A percentile compares a stretch with the other conserved stretches of the same genome.
phyloP scores from a whole-genome alignment of 306 rosid genomes.

The Astragalus glycyphyllos region DNA sequence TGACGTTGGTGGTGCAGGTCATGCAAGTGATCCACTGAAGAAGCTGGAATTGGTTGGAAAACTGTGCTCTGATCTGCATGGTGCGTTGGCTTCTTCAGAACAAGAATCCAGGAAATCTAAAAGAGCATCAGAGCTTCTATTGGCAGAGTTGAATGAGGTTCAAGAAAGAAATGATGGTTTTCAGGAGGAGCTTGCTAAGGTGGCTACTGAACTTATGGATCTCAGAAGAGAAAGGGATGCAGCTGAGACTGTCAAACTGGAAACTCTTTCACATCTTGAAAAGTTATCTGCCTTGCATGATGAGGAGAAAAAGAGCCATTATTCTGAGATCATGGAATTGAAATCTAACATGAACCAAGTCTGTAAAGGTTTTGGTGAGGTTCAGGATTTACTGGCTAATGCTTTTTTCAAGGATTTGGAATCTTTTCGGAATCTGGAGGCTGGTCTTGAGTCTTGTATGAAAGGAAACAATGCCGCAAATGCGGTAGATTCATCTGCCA shows the following conservation, averaged over 20 bases:
- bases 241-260: conserved; percentile 71
- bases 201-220: conserved; percentile 63
- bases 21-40: conserved; percentile 63
- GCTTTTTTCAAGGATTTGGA: conserved; percentile 64
- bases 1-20: conserved; percentile 61
- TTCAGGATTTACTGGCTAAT: conserved; percentile 55
- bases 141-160: conserved; percentile 93
- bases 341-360: conserved; percentile 71
- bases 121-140: conserved; percentile 90
- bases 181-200: conserved; percentile 83
- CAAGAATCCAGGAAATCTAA: conserved; percentile 82
- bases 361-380: conserved; percentile 65
- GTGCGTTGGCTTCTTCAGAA: conserved; percentile 62
- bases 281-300: conserved; percentile 60
- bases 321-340: conserved; percentile 64
- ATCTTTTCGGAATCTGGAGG: conserved; percentile 63
- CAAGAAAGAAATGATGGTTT: conserved; percentile 96
- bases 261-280: conserved; percentile 71
- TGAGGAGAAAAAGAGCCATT: conserved; percentile 60
- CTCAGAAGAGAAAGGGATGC: conserved; percentile 69
- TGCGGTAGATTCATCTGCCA: conserved; percentile 50
- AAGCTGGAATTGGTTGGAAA: conserved; percentile 71
- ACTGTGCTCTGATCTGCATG: conserved; percentile 58
- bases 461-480: conserved; percentile 49
- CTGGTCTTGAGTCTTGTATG: conserved; percentile 61